Evolutionary conservation across 768 basidiomycete species (phyloP), one percentile per base, ranked within the genome.

Genomic region (Lactarius tabidus): DNA sequence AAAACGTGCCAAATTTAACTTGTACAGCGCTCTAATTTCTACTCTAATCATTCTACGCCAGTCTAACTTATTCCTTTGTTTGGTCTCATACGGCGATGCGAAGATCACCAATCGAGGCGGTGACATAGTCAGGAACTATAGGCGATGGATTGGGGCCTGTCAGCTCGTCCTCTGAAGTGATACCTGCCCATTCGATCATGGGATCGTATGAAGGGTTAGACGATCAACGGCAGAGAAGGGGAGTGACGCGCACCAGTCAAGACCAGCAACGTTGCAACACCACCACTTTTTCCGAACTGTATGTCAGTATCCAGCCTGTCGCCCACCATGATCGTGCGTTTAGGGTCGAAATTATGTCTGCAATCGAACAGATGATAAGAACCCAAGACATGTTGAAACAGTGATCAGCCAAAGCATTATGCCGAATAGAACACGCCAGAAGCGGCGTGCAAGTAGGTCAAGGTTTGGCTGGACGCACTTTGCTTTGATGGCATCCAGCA

Each of bases 251-350:
- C 73, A 90, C 94, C 95, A n/a, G 93, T 95, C 70, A 98, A 78
- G 62, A 98, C 96, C 48, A 98, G 86, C 63, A 98, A 79, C 0
- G 96, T 98, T 20, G 89, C 75, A 26, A 97, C 81, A 31, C 93
- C 93, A 48, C 93, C 93, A 54, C 84, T 84, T 73, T 91, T 83
- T 57, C 96, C 97, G 72, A 98, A 99, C 59, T 90, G 77, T 70
- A 99, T 98, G 76, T 99, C 96, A 6, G 97, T 98, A 74, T 92
- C 90, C 69, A 99, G 81, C 66, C 96, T 85, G 77, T 99, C 96
- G 48, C 96, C 96, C 53, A 98, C 81, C 93, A 99, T 98, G 74
- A 98, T 86, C 18, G 95, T 95, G 59, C 87, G 80, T 66, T 82
- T 78, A 51, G 92, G 92, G 76, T 98, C 90, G 74, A 93, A 95